Percentiles rank a stretch among this genome's conserved stretches.
These are phyloP conservation scores for Lasiodiplodia citricola DNA, from an alignment of 2,329 filamentous ascomycete species.

Conservation along the genomic window DNA sequence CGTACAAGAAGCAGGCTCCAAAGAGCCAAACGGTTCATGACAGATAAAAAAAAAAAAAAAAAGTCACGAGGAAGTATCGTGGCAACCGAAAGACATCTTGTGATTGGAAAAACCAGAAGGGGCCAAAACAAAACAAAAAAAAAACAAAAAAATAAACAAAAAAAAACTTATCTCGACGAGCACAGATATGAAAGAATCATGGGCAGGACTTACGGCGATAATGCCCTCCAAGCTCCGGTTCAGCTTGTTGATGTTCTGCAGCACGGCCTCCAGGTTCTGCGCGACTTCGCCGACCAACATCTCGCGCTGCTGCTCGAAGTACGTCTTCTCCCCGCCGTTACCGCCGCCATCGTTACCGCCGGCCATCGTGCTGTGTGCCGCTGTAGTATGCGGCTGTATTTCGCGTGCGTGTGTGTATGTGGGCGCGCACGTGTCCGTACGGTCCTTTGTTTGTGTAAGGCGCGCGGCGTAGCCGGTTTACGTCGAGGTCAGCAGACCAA, in stretches of 20 bases:
- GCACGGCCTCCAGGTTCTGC: conserved; percentile 77
- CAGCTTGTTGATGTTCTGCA: conserved; percentile 94
- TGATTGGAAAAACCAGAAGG: no score
- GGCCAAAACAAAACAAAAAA: not conserved
- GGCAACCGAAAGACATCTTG: no score
- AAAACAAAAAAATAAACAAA: not conserved
- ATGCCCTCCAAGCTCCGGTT: conserved; percentile 92
- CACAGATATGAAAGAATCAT: not conserved
- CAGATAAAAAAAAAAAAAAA: not conserved
- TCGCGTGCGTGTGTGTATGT: not conserved
- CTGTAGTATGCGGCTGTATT: not conserved
- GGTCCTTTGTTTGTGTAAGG: not conserved
- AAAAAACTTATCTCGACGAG: not conserved
- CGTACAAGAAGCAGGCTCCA: no score
- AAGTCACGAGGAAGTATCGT: not conserved
- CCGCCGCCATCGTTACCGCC: not conserved
- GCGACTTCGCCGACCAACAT: conserved; percentile 74
- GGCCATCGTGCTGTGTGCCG: not conserved
- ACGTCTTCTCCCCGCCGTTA: conserved; percentile 47
- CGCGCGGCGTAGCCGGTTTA: not conserved
- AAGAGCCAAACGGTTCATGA: no score
- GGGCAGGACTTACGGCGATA: conserved; percentile 68
- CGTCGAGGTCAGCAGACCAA: not conserved
- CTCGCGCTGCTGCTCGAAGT: conserved; percentile 79
- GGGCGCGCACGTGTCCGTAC: not conserved